Percentiles rank a stretch among this genome's conserved stretches.
Evolutionary conservation across 1,139 yeast species (phyloP).

Genomic region (Pichia terricola): DNA sequence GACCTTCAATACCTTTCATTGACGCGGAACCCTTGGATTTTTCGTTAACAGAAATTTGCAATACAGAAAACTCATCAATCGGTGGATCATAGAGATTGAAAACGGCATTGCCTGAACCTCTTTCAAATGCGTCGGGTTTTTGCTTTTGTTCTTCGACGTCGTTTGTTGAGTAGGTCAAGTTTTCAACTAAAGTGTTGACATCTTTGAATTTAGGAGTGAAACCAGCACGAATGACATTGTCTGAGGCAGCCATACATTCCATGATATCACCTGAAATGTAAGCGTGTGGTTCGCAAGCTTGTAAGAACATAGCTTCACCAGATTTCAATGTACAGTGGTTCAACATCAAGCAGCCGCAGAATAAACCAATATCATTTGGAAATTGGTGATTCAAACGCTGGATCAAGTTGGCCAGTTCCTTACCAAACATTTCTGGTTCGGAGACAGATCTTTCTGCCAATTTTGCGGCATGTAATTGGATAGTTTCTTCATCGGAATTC

Average conservation of each 20-base stretch:
- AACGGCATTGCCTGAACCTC: conserved; percentile 58
- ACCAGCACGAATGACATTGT: conserved; percentile 96
- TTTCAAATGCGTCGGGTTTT: conserved; percentile 53
- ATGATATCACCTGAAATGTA: conserved; percentile 94
- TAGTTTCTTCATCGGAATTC: conserved; percentile 57
- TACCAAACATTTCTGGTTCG: conserved; percentile 40
- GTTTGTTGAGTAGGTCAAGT: conserved; percentile 84
- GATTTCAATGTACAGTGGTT: conserved; percentile 74
- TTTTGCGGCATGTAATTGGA: conserved; percentile 44
- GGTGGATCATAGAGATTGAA: conserved; percentile 86
- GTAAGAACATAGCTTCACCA: conserved; percentile 97
- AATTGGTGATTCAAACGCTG: conserved; percentile 75
- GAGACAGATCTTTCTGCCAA: conserved; percentile 54
- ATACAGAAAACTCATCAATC: conserved; percentile 87
- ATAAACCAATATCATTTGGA: conserved; percentile 88
- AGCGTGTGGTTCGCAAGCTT: conserved; percentile 97
- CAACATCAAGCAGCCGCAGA: conserved; percentile 88
- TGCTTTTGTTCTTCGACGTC: conserved; percentile 90
- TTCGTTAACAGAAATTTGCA: conserved; percentile 56
- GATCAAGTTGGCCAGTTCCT: conserved; percentile 60
- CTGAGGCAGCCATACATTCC: conserved; percentile 99
- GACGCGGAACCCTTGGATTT: conserved; percentile 29
- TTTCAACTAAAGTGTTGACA: conserved; percentile 76
- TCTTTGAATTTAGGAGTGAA: conserved; percentile 98
- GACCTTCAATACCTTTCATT: conserved; percentile 65